Evolutionary conservation across 192 early-diverging fungal genomes (phyloP).

Genomic region (Blastocladiella britannica): DNA sequence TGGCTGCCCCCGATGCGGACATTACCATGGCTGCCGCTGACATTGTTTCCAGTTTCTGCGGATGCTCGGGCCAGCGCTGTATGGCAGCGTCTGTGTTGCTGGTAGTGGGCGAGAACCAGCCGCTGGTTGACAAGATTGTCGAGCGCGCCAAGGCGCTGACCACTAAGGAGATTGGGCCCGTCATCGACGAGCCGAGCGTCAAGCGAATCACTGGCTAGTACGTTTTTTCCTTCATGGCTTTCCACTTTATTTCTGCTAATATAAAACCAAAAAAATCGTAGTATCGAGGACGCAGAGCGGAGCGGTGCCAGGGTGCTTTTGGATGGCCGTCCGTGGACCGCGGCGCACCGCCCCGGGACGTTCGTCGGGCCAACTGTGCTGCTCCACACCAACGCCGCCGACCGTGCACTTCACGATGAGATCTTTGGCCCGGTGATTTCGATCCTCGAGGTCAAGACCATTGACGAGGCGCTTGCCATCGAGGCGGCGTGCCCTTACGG

Average conservation of each 20-base stretch:
- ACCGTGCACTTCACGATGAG: constrained; percentile 48
- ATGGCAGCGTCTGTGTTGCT: constrained; percentile 57
- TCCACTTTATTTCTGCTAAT: too few relatives aligned
- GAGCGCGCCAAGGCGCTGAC: constrained; percentile 26
- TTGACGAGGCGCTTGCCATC: constrained; percentile 44
- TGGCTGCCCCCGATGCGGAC: constrained; percentile 56
- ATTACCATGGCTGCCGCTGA: constrained; percentile 56
- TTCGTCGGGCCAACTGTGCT: constrained; percentile 59
- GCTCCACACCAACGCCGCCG: constrained; percentile 27
- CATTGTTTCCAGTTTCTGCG: constrained; percentile 51
- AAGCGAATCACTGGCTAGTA: constrained; percentile 39
- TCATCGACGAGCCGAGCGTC: constrained; percentile 43
- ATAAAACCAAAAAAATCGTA: too few relatives aligned
- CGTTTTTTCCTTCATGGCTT: too few relatives aligned
- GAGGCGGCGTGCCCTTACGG: constrained; percentile 52
- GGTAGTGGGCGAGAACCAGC: constrained; percentile 42
- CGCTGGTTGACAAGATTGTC: constrained; percentile 38
- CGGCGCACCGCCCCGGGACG: constrained; percentile 23
- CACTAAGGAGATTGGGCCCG: constrained; percentile 42
- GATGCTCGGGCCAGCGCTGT: constrained; percentile 58
- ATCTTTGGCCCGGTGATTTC: constrained; percentile 68
- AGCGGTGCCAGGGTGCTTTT: constrained; percentile 41
- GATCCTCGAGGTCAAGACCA: constrained; percentile 25
- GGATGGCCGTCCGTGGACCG: constrained; percentile 35
- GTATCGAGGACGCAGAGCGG: constrained; percentile 28